Base-by-base conservation (phyloP, 1,284 basidiomycete species). In the Bondarzewia mesenterica region DNA sequence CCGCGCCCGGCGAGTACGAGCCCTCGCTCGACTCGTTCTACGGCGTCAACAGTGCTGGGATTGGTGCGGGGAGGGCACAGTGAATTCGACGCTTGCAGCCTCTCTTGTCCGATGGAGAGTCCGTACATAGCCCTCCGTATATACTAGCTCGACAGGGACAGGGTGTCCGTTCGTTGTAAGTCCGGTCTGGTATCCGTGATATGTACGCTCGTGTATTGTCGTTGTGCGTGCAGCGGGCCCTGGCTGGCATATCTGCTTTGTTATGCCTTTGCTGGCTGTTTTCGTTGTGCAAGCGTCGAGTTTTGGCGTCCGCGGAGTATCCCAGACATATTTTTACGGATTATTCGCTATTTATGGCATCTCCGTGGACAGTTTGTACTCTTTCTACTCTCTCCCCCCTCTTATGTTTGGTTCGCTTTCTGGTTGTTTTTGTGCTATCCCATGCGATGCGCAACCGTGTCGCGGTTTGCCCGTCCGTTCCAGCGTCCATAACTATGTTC, bases 1-100 rank as follows among this genome's bases (percentile, higher is more conserved):
- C n/a, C 10, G 12, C 29, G 10, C 29, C 10, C n/a, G 38, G 38
- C 38, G 16, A 12, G 12, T 40, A 40, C 38, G 38, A 40, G 38
- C 38, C 38, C n/a, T 40, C 38, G 38, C 38, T 40, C 10, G 38
- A 40, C 38, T 40, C 38, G 10, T 40, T 40, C 38, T 40, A 40
- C 38, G 29, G 29, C 4, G 38, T 18, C 10, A 40, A 22, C 16
- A 18, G 38, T 22, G n/a, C 38, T 18, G 38, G 38, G 14, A 22
- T 22, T 40, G 38, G n/a, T 40, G 38, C 38, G 16, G 16, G n/a
- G 18, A 18, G 38, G 21, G 21, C 38, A 12, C 18, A 22, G 21
- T 18, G 38, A 18, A 18, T 22, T 40, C 21, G 5, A 12, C 38
- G 4, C 38, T 32, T n/a, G 29, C 29, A 7, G n/a, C 10, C 12